A percentile compares a stretch with the other conserved stretches of the same genome.
Conservation (phyloP, 31 red algal genomes). For the Porphyra umbilicalis region DNA sequence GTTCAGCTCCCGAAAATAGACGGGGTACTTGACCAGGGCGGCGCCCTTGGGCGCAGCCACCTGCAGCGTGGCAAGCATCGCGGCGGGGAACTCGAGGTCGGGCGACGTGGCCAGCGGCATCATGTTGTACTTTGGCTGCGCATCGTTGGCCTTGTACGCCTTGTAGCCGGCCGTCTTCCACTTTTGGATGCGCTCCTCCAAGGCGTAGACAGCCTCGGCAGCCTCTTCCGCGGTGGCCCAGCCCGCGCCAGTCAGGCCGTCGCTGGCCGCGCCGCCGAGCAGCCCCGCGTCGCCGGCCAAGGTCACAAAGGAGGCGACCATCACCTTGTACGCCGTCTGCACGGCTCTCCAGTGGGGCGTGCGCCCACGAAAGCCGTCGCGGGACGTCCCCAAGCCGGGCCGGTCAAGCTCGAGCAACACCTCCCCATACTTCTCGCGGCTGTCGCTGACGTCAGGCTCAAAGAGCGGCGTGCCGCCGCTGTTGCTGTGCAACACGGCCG, state of each 20-base stretch:
- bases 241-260: background rate
- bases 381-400: background rate
- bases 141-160: background rate
- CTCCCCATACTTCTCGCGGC: background rate
- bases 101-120: background rate
- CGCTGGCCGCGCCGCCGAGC: background rate
- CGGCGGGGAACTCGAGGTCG: background rate
- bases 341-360: background rate
- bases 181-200: background rate
- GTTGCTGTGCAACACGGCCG: constrained; percentile 27
- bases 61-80: background rate
- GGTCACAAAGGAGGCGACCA: background rate
- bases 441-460: constrained; percentile 27
- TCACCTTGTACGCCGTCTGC: background rate
- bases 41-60: background rate
- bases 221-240: background rate
- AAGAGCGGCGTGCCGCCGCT: constrained; percentile 24
- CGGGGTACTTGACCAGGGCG: background rate
- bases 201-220: background rate
- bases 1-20: background rate
- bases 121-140: background rate
- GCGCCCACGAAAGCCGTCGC: background rate
- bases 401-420: background rate
- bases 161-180: background rate
- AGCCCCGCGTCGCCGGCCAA: background rate